Evolutionary conservation across 805 yeast species (phyloP), one percentile per base, ranked within the genome.

Genomic region (Candida ipomoeae): DNA sequence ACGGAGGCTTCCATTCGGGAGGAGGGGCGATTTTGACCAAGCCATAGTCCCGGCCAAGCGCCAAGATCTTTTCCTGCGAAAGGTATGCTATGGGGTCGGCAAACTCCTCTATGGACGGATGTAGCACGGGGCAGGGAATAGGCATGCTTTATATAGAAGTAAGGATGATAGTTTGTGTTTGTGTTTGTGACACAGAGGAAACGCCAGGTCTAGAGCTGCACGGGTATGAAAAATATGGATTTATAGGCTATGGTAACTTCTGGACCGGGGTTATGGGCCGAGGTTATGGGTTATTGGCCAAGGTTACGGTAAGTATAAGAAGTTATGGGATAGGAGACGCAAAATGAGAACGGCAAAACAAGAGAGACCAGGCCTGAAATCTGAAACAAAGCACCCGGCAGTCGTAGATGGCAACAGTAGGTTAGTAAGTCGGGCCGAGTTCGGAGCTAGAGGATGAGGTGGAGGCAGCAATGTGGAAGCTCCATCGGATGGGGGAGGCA

Each of bases 21-120:
- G 85, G 85, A 5, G 85, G 85, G 7, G 71, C 68, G 2, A 81
- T 58, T 57, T 81, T 81, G 31, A 81, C 63, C n/a, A 81, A 67
- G 2, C 85, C 85, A 57, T 64, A 79, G 45, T 70, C 57, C 7
- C 65, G 64, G 4, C 84, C 85, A 35, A 79, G 55, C 34, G 60
- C 54, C 14, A 71, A 57, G 10, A 75, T 60, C 40, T 71, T 77
- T 1, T 64, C 61, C 18, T 75, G 63, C 11, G 78, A 75, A 39
- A 81, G 62, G 55, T 77, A 81, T 20, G 60, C 65, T 26, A 81
- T 78, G 17, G 85, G 85, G 56, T 75, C 72, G 5, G 55, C 60
- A 57, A 81, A 81, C 60, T 81, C 79, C 21, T 61, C 67, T 8
- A 52, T 57, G 1, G 72, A 62, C 1, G 84, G 85, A 23, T 62